Conservation (phyloP, 352 stramenopile genomes). For the Phytopythium chamaehyphon region DNA sequence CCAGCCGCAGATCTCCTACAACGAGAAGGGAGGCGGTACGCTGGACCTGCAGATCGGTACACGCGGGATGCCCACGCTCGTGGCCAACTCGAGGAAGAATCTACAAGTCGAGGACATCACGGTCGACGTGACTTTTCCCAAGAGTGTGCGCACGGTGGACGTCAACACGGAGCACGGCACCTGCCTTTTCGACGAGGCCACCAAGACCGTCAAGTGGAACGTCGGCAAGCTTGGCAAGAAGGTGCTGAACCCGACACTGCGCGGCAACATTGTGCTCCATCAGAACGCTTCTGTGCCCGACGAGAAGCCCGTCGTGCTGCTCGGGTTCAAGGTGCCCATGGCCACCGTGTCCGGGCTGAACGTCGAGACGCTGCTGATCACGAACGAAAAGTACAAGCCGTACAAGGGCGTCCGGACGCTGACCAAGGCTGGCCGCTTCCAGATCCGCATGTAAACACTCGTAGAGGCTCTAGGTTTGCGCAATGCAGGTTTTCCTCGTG, state of each 20-base stretch:
- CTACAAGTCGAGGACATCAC: constrained; percentile 89
- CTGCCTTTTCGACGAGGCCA: constrained; percentile 94
- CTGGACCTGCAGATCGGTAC: constrained; percentile 73
- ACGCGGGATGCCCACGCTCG: constrained; percentile 71
- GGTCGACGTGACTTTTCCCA: constrained; percentile 95
- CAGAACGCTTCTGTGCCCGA: constrained; percentile 75
- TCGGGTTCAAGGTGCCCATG: constrained; percentile 96
- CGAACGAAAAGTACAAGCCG: constrained; percentile 96
- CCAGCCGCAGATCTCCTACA: constrained; percentile 84
- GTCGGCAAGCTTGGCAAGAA: constrained; percentile 94
- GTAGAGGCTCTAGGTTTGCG: not conserved
- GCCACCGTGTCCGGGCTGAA: constrained; percentile 94
- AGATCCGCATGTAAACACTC: constrained; percentile 87
- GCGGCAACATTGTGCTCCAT: constrained; percentile 91
- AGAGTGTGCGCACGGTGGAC: constrained; percentile 93
- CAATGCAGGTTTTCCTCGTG: no score
- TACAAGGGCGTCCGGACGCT: constrained; percentile 98
- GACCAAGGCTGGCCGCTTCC: constrained; percentile 94
- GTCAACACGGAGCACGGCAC: constrained; percentile 91
- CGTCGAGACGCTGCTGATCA: constrained; percentile 93
- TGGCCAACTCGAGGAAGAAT: constrained; percentile 76
- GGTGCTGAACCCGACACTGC: constrained; percentile 80
- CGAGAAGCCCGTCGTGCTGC: constrained; percentile 92
- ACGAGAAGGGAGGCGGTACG: constrained; percentile 60
- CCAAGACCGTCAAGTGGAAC: constrained; percentile 94